Evolutionary conservation across 768 basidiomycete genomes (phyloP).

Genomic region (Boletus bicolor): DNA sequence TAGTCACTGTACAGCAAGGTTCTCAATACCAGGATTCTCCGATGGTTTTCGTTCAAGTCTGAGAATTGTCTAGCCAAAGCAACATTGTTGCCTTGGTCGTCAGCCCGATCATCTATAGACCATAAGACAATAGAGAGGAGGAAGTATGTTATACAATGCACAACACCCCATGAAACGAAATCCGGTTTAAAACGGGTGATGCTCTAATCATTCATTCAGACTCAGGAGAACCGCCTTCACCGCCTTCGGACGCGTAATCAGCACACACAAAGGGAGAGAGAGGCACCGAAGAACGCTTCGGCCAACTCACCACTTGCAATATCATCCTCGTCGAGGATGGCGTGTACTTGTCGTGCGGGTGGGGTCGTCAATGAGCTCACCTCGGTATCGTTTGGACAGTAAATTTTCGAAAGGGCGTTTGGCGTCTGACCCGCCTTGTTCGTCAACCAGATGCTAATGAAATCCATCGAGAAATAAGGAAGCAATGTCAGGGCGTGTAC

Average conservation of each 20-base stretch:
- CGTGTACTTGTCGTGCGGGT: conserved; percentile 11
- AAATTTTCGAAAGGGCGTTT: conserved; percentile 20
- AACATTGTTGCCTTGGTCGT: no score
- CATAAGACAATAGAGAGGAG: no score
- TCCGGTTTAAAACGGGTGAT: background rate
- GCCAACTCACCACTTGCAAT: conserved; percentile 18
- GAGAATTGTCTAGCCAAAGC: no score
- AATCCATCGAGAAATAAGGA: background rate
- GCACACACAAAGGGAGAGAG: background rate
- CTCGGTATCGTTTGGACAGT: conserved; percentile 15
- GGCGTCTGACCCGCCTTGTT: conserved; percentile 30
- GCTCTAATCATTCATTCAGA: background rate
- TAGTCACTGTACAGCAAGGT: no score
- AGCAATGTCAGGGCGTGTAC: background rate
- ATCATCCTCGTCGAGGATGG: conserved; percentile 13
- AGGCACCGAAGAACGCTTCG: background rate
- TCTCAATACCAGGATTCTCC: background rate
- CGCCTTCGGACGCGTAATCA: conserved; percentile 6
- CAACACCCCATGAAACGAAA: background rate
- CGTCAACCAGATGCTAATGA: conserved; percentile 19
- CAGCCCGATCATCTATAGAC: background rate
- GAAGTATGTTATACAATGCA: background rate
- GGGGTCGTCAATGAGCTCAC: conserved; percentile 20
- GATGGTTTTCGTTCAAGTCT: background rate
- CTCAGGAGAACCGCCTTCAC: background rate